A percentile compares a stretch with the other conserved stretches of the same genome.
Evolutionary conservation across 371 early-diverging fungal species (phyloP).

Genomic region (Rhizopus microsporus): DNA sequence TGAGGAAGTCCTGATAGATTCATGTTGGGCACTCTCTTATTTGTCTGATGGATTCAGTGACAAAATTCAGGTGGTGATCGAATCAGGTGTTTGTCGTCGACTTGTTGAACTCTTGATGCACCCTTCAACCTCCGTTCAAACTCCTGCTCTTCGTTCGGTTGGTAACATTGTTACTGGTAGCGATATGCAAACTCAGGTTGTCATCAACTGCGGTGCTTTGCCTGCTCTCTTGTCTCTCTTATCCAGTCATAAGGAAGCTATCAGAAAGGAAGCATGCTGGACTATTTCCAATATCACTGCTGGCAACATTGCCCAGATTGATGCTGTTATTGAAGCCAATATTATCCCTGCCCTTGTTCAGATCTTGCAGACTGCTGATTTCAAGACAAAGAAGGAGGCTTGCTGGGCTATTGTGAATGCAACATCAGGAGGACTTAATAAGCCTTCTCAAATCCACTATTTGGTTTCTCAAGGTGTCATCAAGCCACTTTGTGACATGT

Average conservation of each 20-base stretch:
- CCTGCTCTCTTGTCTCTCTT: slow-evolving; percentile 77
- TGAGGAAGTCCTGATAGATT: slow-evolving; percentile 95
- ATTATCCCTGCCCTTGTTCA: slow-evolving; percentile 90
- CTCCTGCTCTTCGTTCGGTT: slow-evolving; percentile 97
- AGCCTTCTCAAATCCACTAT: slow-evolving; percentile 77
- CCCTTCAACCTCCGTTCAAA: slow-evolving; percentile 86
- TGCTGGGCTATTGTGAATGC: slow-evolving; percentile 97
- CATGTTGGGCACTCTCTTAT: slow-evolving; percentile 99
- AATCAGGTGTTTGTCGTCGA: slow-evolving; percentile 88
- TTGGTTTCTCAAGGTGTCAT: slow-evolving; percentile 81
- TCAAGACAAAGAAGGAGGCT: slow-evolving; percentile 61
- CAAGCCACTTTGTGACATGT: slow-evolving; percentile 84
- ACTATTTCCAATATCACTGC: slow-evolving; percentile 99
- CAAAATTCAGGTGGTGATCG: slow-evolving; percentile 95
- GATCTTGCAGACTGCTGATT: slow-evolving; percentile 71
- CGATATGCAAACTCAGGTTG: slow-evolving; percentile 94
- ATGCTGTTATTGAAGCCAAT: slow-evolving; percentile 92
- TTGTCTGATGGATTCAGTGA: slow-evolving; percentile 95
- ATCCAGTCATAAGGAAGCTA: slow-evolving; percentile 85
- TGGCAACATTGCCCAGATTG: slow-evolving; percentile 93
- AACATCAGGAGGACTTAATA: slow-evolving; percentile 77
- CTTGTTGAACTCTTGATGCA: slow-evolving; percentile 91
- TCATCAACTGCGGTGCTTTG: slow-evolving; percentile 90
- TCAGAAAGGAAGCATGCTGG: slow-evolving; percentile 99
- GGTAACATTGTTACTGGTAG: slow-evolving; percentile 99